phyloP scores from a whole-genome alignment of 495 filamentous ascomycete genomes.

The Penicillium goetzii region DNA sequence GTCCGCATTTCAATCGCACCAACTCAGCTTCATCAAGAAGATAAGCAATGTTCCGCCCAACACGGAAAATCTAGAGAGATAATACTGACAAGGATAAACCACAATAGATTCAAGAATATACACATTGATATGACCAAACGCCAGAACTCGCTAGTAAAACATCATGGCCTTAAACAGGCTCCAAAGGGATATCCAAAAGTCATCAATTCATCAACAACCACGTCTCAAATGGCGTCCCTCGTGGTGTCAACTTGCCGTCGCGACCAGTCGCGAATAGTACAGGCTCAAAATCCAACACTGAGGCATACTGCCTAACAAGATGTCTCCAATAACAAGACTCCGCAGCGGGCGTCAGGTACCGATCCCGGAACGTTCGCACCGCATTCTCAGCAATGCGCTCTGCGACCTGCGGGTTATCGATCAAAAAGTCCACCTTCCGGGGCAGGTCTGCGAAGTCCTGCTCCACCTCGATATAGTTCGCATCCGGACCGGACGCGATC shows the following conservation, averaged over 20 bases:
- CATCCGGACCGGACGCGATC: slow-evolving; percentile 51
- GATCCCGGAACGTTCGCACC: slow-evolving; percentile 57
- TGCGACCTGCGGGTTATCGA: slow-evolving; percentile 52
- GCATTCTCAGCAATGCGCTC: slow-evolving; percentile 60
- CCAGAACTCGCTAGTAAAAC: slow-evolving; percentile 7
- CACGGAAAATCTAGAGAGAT: no score
- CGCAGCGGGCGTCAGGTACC: slow-evolving; percentile 63
- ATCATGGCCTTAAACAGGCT: background rate
- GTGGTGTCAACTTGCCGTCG: slow-evolving; percentile 35
- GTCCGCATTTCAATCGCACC: no score
- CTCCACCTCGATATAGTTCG: slow-evolving; percentile 63
- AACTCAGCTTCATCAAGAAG: background rate
- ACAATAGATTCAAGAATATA: background rate
- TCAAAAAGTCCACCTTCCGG: slow-evolving; percentile 53
- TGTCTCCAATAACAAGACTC: slow-evolving; percentile 65
- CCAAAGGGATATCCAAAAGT: background rate
- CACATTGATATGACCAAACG: background rate
- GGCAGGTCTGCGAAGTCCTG: slow-evolving; percentile 59
- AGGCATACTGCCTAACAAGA: slow-evolving; percentile 53
- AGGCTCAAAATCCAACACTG: slow-evolving; percentile 48
- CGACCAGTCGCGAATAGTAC: slow-evolving; percentile 31
- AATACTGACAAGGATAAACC: background rate
- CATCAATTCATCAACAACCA: slow-evolving; percentile 42
- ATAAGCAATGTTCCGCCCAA: background rate
- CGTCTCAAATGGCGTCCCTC: slow-evolving; percentile 45